A percentile compares a stretch with the other conserved stretches of the same genome.
Conservation (phyloP, 257 asterid species). For the Solanum corneliomulleri region DNA sequence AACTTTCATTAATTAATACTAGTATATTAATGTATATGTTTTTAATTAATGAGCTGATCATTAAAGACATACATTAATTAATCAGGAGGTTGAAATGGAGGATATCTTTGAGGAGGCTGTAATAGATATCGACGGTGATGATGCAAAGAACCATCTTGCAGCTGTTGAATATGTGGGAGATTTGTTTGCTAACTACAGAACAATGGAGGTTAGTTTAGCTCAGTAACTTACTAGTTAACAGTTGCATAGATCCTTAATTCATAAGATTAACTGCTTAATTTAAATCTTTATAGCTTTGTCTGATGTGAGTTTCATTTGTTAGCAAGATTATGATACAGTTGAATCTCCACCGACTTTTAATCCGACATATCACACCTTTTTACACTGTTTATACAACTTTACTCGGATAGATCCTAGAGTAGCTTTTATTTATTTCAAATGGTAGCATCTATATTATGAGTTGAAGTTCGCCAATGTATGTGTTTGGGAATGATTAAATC, state of each 20-base stretch:
- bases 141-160: conserved; percentile 60
- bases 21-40: neutral
- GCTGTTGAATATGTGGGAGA: conserved; percentile 75
- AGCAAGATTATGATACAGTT: neutral
- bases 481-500: neutral
- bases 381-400: neutral
- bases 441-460: neutral
- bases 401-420: neutral
- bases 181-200: conserved; percentile 59
- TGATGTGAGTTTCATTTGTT: neutral
- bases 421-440: neutral
- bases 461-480: neutral
- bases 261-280: neutral
- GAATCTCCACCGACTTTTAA: neutral
- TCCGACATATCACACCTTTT: neutral
- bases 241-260: neutral
- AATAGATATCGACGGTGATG: conserved; percentile 57
- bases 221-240: neutral
- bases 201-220: conserved; percentile 47
- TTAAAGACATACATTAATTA: neutral
- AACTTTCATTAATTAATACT: neutral
- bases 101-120: conserved; percentile 68
- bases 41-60: neutral
- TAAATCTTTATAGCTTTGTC: neutral
- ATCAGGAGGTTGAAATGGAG: conserved; percentile 86